Percentiles rank a stretch among this genome's conserved stretches.
These are phyloP conservation scores for Leccinum obscurum DNA, from an alignment of 768 basidiomycete genomes.

Conservation along the genomic window DNA sequence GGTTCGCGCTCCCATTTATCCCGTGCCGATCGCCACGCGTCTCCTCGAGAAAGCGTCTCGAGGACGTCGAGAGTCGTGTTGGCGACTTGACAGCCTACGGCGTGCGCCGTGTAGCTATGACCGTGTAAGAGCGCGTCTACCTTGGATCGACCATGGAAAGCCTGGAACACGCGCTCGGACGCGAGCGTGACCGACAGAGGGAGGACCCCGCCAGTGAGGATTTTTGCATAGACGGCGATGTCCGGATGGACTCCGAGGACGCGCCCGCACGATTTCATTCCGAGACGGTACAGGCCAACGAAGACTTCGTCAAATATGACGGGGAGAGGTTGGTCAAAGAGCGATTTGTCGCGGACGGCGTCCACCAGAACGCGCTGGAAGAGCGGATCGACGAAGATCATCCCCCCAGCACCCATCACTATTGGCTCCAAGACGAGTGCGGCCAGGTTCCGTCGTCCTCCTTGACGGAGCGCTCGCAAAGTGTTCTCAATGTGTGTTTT, in stretches of 20 bases:
- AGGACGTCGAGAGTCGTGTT: slow-evolving; percentile 72
- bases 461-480: slow-evolving; percentile 46
- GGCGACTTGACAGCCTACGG: slow-evolving; percentile 91
- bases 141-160: slow-evolving; percentile 76
- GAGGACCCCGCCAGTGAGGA: slow-evolving; percentile 88
- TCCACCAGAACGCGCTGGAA: slow-evolving; percentile 91
- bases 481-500: slow-evolving; percentile 52
- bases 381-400: slow-evolving; percentile 96
- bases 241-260: slow-evolving; percentile 79
- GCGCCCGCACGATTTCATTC: slow-evolving; percentile 60
- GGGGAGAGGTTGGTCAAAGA: slow-evolving; percentile 59
- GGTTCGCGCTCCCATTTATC: slow-evolving; percentile 49
- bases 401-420: slow-evolving; percentile 93
- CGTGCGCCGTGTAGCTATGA: slow-evolving; percentile 94
- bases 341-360: slow-evolving; percentile 56
- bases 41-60: slow-evolving; percentile 46
- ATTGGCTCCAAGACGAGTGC: slow-evolving; percentile 90
- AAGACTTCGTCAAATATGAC: slow-evolving; percentile 98
- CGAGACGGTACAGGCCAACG: slow-evolving; percentile 86
- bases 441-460: slow-evolving; percentile 49
- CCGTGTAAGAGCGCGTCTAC: slow-evolving; percentile 89
- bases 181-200: slow-evolving; percentile 88
- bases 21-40: slow-evolving; percentile 61
- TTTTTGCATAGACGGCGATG: slow-evolving; percentile 90
- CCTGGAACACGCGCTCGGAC: slow-evolving; percentile 72